Evolutionary conservation across 345 rosid species (phyloP).

Genomic region (Citrus medica): DNA sequence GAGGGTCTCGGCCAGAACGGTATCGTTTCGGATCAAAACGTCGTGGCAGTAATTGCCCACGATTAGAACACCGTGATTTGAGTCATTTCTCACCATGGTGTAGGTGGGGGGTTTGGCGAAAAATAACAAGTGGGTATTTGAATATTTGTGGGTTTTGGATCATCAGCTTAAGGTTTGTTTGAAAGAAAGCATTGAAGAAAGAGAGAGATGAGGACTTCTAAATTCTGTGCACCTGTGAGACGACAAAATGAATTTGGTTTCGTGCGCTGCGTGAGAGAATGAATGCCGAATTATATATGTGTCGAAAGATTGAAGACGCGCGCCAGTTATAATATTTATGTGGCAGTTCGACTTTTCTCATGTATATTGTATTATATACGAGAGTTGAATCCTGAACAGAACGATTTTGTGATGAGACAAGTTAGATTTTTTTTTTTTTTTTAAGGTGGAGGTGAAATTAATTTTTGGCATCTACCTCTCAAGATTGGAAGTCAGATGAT

Average conservation of each 20-base stretch:
- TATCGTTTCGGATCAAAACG: slow-evolving; percentile 56
- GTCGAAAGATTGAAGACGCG: slow-evolving; percentile 13
- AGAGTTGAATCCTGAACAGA: no score
- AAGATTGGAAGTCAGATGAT: no score
- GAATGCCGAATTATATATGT: not conserved
- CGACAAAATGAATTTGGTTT: not conserved
- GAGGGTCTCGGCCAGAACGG: slow-evolving; percentile 68
- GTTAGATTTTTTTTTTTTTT: no score
- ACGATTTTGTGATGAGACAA: no score
- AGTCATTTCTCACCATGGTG: slow-evolving; percentile 21
- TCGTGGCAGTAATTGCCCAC: slow-evolving; percentile 97
- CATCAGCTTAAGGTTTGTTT: not conserved
- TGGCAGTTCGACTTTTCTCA: not conserved
- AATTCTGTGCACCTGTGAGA: not conserved
- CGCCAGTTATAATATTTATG: slow-evolving; percentile 3
- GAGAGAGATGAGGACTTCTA: not conserved
- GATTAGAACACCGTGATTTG: slow-evolving; percentile 50
- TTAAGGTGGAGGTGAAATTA: no score
- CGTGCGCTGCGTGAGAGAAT: not conserved
- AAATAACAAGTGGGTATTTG: not conserved
- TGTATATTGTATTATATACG: no score
- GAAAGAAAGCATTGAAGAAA: not conserved
- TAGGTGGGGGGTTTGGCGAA: not conserved
- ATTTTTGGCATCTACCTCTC: no score
- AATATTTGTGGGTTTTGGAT: not conserved